phyloP scores from a whole-genome alignment of 2,329 filamentous ascomycete species.

The Phyllosticta citribraziliensis region DNA sequence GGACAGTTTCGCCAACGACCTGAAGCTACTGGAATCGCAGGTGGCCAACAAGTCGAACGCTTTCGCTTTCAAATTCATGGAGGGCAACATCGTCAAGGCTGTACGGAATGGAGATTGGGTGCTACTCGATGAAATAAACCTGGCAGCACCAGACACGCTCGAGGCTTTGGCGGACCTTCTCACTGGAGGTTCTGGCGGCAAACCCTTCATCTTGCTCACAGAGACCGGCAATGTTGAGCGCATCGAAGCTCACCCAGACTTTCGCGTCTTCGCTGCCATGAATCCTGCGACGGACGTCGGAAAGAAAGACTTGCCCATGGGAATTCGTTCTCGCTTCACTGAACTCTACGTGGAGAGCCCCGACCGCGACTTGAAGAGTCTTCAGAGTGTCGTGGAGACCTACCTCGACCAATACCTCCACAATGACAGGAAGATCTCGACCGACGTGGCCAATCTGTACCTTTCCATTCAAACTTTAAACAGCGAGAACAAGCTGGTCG shows the following conservation, averaged over 20 bases:
- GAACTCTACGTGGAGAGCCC: slow-evolving; percentile 91
- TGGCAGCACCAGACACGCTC: slow-evolving; percentile 87
- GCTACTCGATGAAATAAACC: slow-evolving; percentile 90
- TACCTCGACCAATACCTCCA: slow-evolving; percentile 64
- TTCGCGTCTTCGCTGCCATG: slow-evolving; percentile 97
- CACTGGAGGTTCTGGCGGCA: slow-evolving; percentile 57
- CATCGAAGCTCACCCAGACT: slow-evolving; percentile 80
- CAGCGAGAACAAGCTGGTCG: slow-evolving; percentile 74
- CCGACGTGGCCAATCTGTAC: slow-evolving; percentile 80
- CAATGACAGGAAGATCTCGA: slow-evolving; percentile 48
- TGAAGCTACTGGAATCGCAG: slow-evolving; percentile 74
- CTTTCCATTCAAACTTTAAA: slow-evolving; percentile 76
- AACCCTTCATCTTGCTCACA: slow-evolving; percentile 76
- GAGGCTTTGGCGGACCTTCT: slow-evolving; percentile 89
- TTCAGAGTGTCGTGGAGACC: slow-evolving; percentile 77
- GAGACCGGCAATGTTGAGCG: slow-evolving; percentile 91
- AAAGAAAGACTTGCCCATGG: slow-evolving; percentile 84
- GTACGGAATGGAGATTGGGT: slow-evolving; percentile 95
- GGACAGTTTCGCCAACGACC: slow-evolving; percentile 65
- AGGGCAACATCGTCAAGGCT: slow-evolving; percentile 95
- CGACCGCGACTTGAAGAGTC: slow-evolving; percentile 74
- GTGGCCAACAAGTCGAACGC: slow-evolving; percentile 59
- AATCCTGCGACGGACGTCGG: slow-evolving; percentile 97
- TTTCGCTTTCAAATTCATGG: slow-evolving; percentile 91
- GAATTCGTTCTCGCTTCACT: slow-evolving; percentile 84